Evolutionary conservation across 2,329 filamentous ascomycete genomes (phyloP).

Genomic region (Didymella lethalis): DNA sequence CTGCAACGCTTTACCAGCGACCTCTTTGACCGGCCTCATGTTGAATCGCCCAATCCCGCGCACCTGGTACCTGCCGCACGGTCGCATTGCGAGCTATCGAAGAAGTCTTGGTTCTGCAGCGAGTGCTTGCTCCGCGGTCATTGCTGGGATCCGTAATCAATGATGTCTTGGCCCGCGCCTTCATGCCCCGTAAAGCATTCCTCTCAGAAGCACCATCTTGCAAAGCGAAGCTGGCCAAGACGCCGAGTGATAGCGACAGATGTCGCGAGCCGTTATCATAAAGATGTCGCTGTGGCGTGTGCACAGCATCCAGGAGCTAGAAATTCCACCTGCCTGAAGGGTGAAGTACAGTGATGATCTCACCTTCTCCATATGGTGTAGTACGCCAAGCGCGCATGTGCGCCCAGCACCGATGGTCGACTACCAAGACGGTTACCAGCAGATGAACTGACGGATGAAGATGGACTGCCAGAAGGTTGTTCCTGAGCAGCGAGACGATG

Average conservation of each 20-base stretch:
- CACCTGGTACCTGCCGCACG: constrained; percentile 1
- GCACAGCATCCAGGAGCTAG: constrained; percentile 19
- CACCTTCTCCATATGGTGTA: constrained; percentile 21
- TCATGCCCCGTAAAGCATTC: constrained; percentile 1
- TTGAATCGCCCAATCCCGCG: background rate
- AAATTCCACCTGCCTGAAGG: constrained; percentile 21
- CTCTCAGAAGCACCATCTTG: constrained; percentile 11
- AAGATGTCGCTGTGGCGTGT: constrained; percentile 20
- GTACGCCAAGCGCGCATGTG: constrained; percentile 13
- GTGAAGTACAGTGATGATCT: constrained; percentile 14
- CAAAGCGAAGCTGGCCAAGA: constrained; percentile 16
- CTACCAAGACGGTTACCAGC: constrained; percentile 20
- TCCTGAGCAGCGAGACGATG: constrained; percentile 7
- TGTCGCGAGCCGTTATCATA: constrained; percentile 14
- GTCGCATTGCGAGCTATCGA: constrained; percentile 16
- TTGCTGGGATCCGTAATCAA: constrained; percentile 2
- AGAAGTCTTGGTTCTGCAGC: constrained; percentile 22
- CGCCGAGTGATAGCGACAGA: constrained; percentile 23
- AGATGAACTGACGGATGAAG: constrained; percentile 14
- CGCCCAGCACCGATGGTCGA: constrained; percentile 19
- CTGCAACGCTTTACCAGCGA: background rate
- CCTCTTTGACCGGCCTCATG: background rate
- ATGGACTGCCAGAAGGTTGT: constrained; percentile 6
- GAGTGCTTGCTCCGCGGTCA: constrained; percentile 18
- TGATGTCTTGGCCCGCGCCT: constrained; percentile 9